Evolutionary conservation across 1,284 basidiomycete species (phyloP).

Genomic region (Mycena sp.): DNA sequence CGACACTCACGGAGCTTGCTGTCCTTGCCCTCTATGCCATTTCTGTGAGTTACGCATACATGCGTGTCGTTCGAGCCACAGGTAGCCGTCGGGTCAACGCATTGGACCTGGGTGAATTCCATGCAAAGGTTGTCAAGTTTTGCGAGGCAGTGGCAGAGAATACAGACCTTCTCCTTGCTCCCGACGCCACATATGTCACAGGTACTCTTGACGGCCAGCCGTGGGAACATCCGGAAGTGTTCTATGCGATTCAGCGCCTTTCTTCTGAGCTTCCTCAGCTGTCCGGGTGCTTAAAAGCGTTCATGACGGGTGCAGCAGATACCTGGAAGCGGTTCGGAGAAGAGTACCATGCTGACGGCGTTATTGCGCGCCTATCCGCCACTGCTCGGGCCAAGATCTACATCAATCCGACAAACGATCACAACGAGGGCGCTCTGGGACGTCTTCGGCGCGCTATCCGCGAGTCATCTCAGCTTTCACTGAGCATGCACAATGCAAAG

Average conservation of each 20-base stretch:
- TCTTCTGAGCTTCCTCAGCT: constrained; percentile 21
- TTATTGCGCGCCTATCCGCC: constrained; percentile 16
- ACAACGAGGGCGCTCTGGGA: constrained; percentile 34
- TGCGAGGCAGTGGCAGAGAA: background rate
- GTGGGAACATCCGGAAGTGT: constrained; percentile 26
- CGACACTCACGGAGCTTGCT: background rate
- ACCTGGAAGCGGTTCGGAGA: constrained; percentile 32
- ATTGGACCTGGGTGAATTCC: constrained; percentile 23
- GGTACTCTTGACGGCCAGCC: constrained; percentile 22
- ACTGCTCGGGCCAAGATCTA: constrained; percentile 21
- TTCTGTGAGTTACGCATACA: background rate
- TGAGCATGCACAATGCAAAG: constrained; percentile 6
- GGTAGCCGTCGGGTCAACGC: constrained; percentile 2
- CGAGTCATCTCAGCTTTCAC: background rate
- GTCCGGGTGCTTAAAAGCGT: constrained; percentile 19
- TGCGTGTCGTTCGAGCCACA: background rate
- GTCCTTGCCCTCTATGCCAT: background rate
- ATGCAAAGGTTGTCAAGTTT: constrained; percentile 11
- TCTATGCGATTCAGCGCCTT: constrained; percentile 13
- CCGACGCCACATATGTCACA: background rate
- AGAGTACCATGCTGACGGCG: constrained; percentile 29
- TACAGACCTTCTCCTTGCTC: background rate
- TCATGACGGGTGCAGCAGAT: constrained; percentile 27
- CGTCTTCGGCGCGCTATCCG: background rate
- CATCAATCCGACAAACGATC: constrained; percentile 35